Percentiles rank a stretch among this genome's conserved stretches.
phyloP scores from a whole-genome alignment of 352 stramenopile genomes.

The Globisporangium okanoganense region DNA sequence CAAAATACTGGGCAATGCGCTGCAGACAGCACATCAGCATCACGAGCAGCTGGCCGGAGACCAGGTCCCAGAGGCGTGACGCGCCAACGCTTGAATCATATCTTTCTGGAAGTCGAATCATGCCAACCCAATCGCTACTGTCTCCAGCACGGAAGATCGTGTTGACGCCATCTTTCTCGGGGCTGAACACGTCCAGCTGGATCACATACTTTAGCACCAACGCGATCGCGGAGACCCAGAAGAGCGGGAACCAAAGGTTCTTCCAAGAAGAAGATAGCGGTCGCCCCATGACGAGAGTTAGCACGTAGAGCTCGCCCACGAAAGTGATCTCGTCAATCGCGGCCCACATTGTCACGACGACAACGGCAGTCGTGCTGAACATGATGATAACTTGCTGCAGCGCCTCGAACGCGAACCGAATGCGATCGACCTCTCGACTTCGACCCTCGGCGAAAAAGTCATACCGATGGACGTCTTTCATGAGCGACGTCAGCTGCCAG shows the following conservation, averaged over 20 bases:
- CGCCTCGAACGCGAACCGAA: conserved; percentile 54
- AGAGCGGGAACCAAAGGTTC: conserved; percentile 73
- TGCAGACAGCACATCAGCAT: conserved; percentile 76
- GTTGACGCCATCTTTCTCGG: conserved; percentile 21
- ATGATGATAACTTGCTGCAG: conserved; percentile 62
- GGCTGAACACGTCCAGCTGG: conserved; percentile 57
- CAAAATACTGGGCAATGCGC: conserved; percentile 66
- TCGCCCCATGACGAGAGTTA: conserved; percentile 52
- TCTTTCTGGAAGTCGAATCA: conserved; percentile 45
- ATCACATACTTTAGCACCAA: conserved; percentile 63
- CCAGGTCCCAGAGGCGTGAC: conserved; percentile 44
- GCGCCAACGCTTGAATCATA: conserved; percentile 29
- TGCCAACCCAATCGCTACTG: conserved; percentile 54
- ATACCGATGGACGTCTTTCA: conserved; percentile 57
- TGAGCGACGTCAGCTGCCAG: conserved; percentile 79
- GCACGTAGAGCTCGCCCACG: conserved; percentile 60
- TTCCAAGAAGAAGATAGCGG: conserved; percentile 58
- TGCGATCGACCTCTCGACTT: conserved; percentile 42
- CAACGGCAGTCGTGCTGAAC: conserved; percentile 62
- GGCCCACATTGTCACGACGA: conserved; percentile 68
- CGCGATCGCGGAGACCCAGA: conserved; percentile 65
- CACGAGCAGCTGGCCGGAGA: conserved; percentile 55
- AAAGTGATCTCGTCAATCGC: conserved; percentile 61
- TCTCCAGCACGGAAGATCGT: conserved; percentile 43
- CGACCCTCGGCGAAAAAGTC: conserved; percentile 58